Conservation (phyloP, 176 grass and related monocot genomes). For the Rhynchospora breviuscula region DNA sequence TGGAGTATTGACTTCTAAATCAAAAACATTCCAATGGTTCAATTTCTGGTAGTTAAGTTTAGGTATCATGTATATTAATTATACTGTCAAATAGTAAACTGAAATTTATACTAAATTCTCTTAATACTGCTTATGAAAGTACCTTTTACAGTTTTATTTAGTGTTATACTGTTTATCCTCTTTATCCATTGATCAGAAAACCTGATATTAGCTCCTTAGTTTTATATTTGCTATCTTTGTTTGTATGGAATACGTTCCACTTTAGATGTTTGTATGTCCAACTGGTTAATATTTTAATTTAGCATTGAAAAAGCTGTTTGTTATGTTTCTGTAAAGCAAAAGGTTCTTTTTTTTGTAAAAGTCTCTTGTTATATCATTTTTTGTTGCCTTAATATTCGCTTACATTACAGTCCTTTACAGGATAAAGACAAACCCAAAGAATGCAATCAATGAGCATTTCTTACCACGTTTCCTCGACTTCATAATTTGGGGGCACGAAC, state of each 20-base stretch:
- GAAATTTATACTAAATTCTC: neutral
- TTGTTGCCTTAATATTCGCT: neutral
- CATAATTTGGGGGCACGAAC: conserved; percentile 85
- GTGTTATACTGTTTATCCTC: neutral
- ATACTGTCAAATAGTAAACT: neutral
- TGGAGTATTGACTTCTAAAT: neutral
- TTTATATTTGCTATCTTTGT: neutral
- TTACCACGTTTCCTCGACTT: conserved; percentile 73
- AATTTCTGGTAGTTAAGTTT: neutral
- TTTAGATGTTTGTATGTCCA: neutral
- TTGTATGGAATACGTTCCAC: neutral
- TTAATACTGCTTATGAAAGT: neutral
- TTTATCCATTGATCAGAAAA: neutral
- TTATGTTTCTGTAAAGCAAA: neutral
- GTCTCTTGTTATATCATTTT: neutral
- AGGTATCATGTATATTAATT: neutral
- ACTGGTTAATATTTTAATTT: neutral
- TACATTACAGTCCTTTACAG: conserved; percentile 30
- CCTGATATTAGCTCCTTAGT: neutral
- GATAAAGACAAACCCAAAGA: conserved; percentile 34
- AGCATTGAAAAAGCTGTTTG: neutral
- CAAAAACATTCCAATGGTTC: neutral
- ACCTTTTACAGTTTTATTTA: neutral
- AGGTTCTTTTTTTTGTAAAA: neutral
- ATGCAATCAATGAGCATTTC: conserved; percentile 56